Percentiles rank a stretch among this genome's conserved stretches.
These are phyloP conservation scores for Talaromyces sp. DNA, from an alignment of 2,329 filamentous ascomycete species.

Conservation along the genomic window DNA sequence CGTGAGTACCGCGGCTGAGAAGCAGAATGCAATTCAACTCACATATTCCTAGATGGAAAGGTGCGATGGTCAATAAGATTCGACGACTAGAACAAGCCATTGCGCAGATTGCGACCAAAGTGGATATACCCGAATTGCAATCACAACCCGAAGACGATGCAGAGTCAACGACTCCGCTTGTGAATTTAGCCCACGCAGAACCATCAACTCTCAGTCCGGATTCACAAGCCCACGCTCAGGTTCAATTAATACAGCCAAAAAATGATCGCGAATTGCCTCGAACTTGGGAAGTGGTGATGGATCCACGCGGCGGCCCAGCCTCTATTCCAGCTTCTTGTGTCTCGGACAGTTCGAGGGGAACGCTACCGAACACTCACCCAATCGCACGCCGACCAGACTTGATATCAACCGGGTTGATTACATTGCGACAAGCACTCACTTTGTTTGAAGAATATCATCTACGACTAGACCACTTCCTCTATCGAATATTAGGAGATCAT, in stretches of 20 bases:
- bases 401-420: conserved; percentile 49
- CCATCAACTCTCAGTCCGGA: conserved; percentile 3
- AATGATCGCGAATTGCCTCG: conserved; percentile 24
- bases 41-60: conserved; percentile 40
- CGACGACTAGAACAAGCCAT: conserved; percentile 37
- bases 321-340: conserved; percentile 29
- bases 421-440: conserved; percentile 45
- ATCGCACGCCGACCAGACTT: conserved; percentile 37
- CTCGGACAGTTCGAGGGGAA: conserved; percentile 16
- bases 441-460: conserved; percentile 47
- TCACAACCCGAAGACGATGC: background rate
- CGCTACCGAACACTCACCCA: conserved; percentile 6
- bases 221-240: background rate
- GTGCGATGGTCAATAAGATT: conserved; percentile 40
- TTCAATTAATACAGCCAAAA: background rate
- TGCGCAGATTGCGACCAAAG: conserved; percentile 25
- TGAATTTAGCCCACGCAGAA: conserved; percentile 1
- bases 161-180: conserved; percentile 1
- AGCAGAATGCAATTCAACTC: background rate
- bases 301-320: conserved; percentile 39
- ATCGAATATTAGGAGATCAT: conserved; percentile 17
- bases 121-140: conserved; percentile 20
- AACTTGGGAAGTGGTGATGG: conserved; percentile 44
- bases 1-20: background rate
- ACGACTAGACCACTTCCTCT: conserved; percentile 51